Percentiles rank a stretch among this genome's conserved stretches.
These are phyloP conservation scores for Rhizoclosmatium sp. DNA, from an alignment of 192 early-diverging fungal species.

Conservation along the genomic window DNA sequence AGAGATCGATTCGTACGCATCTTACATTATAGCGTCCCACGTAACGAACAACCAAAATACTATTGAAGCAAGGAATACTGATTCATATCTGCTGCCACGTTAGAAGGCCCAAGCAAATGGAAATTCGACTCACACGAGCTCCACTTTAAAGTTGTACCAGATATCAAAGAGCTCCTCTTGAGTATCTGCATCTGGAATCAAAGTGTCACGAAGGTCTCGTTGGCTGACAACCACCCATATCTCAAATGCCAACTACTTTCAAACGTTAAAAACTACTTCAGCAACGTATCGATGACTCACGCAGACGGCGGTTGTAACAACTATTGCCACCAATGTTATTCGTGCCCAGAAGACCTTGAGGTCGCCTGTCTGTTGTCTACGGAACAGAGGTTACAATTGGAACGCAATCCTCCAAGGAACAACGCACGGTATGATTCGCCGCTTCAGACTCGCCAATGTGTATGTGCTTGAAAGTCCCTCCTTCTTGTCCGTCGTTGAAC, in stretches of 20 bases:
- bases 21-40: conserved; percentile 14
- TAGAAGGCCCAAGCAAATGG: background rate
- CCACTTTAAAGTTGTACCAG: conserved; percentile 16
- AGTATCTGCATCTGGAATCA: background rate
- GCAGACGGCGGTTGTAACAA: background rate
- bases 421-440: conserved; percentile 4
- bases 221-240: conserved; percentile 19
- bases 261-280: background rate
- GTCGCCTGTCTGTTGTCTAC: conserved; percentile 4
- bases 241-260: background rate
- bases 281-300: background rate
- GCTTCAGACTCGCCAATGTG: background rate
- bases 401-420: background rate
- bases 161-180: background rate
- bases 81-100: background rate
- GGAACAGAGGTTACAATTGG: background rate
- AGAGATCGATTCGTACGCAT: background rate
- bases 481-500: no score
- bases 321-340: background rate
- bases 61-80: background rate
- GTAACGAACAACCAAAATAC: background rate
- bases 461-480: no score
- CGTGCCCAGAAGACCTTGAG: conserved; percentile 13
- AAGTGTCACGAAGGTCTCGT: background rate
- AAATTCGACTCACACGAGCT: background rate